Base-by-base conservation (phyloP, 1,284 basidiomycete species). In the Mrakiaceae sp. region DNA sequence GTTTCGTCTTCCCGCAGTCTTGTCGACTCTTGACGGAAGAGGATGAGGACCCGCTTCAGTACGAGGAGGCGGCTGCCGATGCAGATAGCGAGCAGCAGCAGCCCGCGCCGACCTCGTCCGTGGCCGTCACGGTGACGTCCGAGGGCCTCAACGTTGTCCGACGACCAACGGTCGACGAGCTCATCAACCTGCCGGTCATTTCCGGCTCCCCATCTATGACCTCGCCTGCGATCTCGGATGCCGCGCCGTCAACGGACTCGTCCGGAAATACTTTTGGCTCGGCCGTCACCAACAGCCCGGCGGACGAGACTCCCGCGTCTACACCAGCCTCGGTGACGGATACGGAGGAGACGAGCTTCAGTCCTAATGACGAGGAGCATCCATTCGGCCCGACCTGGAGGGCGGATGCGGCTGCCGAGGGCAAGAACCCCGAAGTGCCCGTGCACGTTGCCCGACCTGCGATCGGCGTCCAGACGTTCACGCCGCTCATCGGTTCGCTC, bases 401-500 rank as follows among this genome's bases (percentile, higher is more conserved):
- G 27, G 27, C 27, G 27, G 27, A 27, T 27, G 27, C 27, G 27
- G 27, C 27, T 27, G 27, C 27, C 27, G 27, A 27, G 27, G 27
- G 27, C 2, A 27, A 27, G 27, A 27, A 27, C 11, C 39, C 16
- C 39, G 51, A 62, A 9, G 51, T 44, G 10, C 58, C 61, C 6
- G 59, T 61, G 14, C 53, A 47, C 16, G 58, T 49, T 46, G 54
- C 64, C 51, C 70, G 72, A 27, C 81, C 85, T 0, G 72, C 76
- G 48, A 84, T 97, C 61, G 83, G 85, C 59, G 88, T 92, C 4
- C 85, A 87, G 70, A 84, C 87, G 8, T 97, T 98, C 77, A 95
- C 93, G 2, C 90, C 92, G 5, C 85, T 97, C 60, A 81, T 98
- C 16, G 93, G 90, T 60, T 88, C 90, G 0, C 79, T 98, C 50